Base-by-base conservation (phyloP, 2,329 filamentous ascomycete genomes). In the Talaromyces rugulosus region DNA sequence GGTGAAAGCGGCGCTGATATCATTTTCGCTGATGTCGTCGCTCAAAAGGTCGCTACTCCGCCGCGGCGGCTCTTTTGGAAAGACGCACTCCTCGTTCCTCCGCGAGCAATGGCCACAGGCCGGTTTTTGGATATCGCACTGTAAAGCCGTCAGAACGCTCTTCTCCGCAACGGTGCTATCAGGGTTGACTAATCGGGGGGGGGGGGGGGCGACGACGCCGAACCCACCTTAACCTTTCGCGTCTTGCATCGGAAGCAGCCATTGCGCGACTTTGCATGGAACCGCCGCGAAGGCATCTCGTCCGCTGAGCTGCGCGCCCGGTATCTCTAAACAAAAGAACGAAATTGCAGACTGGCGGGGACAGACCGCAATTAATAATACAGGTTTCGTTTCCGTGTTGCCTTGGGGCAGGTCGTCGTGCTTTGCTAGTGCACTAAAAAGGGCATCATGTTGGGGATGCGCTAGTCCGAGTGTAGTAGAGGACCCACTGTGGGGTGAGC, bases 41-140 rank as follows among this genome's bases (percentile, higher is more conserved):
- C 36, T 18, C 11, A 16, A 5, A n/a, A 47, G 28, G 40, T 55
- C 31, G 27, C 34, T 31, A 31, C 33, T 47, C 57, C 14, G 40
- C 16, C 27, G n/a, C 18, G 56, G 18, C 14, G 51, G 50, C 27
- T 51, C 61, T 40, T 56, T 53, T 23, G 61, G n/a, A 28, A 59
- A 59, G 31, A 28, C 18, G 14, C 61, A 62, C 33, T 28, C 51
- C 44, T 62, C 61, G 7, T 53, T 56, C 44, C 61, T 59, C 40
- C 61, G 61, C 7, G 31, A 51, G 18, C 61, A 62, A 30, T 62
- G 61, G 5, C 61, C 42, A 40, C 61, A 62, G 28, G 56, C 34
- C 5, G 61, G 61, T 47, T 54, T 62, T 47, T 62, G 61, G 14
- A 62, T 50, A 30, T 62, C 61, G 27, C 61, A 62, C 61, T 62